Evolutionary conservation across 2,329 filamentous ascomycete species (phyloP).

Genomic region (Claviceps cyperi): DNA sequence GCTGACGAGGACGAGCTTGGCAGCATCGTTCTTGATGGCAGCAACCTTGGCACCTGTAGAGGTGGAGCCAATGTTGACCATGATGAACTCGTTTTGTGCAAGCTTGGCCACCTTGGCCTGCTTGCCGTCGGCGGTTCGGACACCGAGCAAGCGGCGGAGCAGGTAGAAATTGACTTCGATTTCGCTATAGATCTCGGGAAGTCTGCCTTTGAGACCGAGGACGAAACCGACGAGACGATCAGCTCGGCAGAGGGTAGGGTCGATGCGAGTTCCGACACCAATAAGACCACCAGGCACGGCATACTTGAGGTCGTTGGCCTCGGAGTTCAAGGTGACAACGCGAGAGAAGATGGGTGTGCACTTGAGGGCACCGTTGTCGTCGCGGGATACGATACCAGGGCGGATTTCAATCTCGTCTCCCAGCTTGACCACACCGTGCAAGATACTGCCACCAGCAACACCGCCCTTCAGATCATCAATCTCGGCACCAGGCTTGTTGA

Average conservation of each 20-base stretch:
- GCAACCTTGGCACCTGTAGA: slow-evolving; percentile 95
- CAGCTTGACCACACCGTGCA: slow-evolving; percentile 92
- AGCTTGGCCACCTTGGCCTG: slow-evolving; percentile 98
- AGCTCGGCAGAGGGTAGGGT: slow-evolving; percentile 94
- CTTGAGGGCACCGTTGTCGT: slow-evolving; percentile 84
- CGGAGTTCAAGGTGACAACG: slow-evolving; percentile 88
- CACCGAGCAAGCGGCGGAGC: slow-evolving; percentile 82
- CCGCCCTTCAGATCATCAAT: slow-evolving; percentile 97
- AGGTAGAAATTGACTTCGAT: slow-evolving; percentile 99
- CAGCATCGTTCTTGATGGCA: slow-evolving; percentile 93
- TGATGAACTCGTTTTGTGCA: slow-evolving; percentile 95
- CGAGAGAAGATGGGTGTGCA: slow-evolving; percentile 96
- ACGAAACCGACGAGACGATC: slow-evolving; percentile 98
- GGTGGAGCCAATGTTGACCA: slow-evolving; percentile 98
- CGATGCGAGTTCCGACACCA: slow-evolving; percentile 93
- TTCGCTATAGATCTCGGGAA: slow-evolving; percentile 95
- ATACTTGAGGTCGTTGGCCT: slow-evolving; percentile 97
- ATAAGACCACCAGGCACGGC: slow-evolving; percentile 95
- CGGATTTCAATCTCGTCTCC: slow-evolving; percentile 97
- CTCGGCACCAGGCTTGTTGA: slow-evolving; percentile 98
- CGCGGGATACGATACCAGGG: slow-evolving; percentile 94
- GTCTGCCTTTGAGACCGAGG: slow-evolving; percentile 79
- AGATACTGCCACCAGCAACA: slow-evolving; percentile 91
- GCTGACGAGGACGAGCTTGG: slow-evolving; percentile 82
- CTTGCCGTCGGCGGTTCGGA: slow-evolving; percentile 95